Evolutionary conservation across 2,329 filamentous ascomycete genomes (phyloP).

Genomic region (Colletotrichum echinochloae): DNA sequence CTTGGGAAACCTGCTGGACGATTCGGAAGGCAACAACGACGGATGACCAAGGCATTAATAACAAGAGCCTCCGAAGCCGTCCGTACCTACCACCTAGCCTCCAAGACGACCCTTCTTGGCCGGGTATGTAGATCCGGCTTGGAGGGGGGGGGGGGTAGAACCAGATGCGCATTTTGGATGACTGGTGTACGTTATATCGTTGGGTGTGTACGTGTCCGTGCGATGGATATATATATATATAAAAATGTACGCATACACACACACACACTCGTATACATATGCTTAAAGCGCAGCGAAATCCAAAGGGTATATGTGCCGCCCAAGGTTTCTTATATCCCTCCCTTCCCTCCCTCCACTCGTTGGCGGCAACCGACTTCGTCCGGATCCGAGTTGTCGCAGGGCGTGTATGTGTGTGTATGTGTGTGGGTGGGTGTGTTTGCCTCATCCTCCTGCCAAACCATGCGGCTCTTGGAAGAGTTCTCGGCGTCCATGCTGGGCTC

Average conservation of each 20-base stretch:
- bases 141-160: not conserved
- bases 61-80: not conserved
- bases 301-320: not conserved
- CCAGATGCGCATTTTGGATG: not conserved
- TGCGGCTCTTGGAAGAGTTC: constrained; percentile 33
- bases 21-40: not conserved
- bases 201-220: not conserved
- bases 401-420: not conserved
- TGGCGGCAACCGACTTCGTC: not conserved
- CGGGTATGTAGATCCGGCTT: not conserved
- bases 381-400: not conserved
- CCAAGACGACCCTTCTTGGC: not conserved
- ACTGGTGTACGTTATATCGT: not conserved
- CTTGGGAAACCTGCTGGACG: not conserved
- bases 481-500: constrained; percentile 25
- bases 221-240: not conserved
- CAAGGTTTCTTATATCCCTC: not conserved
- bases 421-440: not conserved
- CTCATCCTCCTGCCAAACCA: not conserved
- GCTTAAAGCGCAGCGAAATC: not conserved
- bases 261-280: not conserved
- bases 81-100: not conserved
- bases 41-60: not conserved
- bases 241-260: not conserved
- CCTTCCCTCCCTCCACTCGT: not conserved